Percentiles rank a stretch among this genome's conserved stretches.
Evolutionary conservation across 768 basidiomycete species (phyloP).

Genomic region (Phanerochaete carnosa): DNA sequence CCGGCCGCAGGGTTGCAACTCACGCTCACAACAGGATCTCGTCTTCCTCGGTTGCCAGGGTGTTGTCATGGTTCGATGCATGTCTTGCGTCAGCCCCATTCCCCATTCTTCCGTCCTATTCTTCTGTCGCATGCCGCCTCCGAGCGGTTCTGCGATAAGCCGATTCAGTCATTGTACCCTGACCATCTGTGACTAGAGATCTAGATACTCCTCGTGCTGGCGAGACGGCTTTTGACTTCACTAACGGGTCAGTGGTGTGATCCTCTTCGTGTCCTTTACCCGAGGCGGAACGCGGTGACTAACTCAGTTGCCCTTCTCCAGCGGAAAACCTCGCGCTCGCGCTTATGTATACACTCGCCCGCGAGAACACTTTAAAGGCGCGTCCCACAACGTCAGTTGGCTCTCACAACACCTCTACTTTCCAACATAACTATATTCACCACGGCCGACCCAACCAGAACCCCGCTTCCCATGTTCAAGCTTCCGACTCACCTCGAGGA

Average conservation of each 20-base stretch:
- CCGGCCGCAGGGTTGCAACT: constrained; percentile 1
- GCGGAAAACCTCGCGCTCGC: neutral
- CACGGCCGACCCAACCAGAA: neutral
- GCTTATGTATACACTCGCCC: constrained; percentile 9
- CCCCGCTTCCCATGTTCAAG: constrained; percentile 36
- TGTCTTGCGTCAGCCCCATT: constrained; percentile 1
- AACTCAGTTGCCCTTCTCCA: constrained; percentile 5
- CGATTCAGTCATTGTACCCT: constrained; percentile 9
- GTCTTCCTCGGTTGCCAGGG: constrained; percentile 4
- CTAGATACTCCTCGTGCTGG: constrained; percentile 6
- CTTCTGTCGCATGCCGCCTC: constrained; percentile 2
- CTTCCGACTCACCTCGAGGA: constrained; percentile 59
- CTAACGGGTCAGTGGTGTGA: neutral
- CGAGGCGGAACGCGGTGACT: constrained; percentile 5
- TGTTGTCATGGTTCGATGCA: constrained; percentile 12
- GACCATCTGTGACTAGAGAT: constrained; percentile 12
- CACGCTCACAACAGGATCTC: neutral
- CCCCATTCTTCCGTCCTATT: constrained; percentile 1
- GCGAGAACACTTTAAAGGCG: constrained; percentile 16
- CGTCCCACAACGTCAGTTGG: constrained; percentile 8
- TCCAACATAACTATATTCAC: neutral
- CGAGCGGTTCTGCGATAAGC: constrained; percentile 12
- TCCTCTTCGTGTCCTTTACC: constrained; percentile 4
- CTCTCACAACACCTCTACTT: constrained; percentile 9
- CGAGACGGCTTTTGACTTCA: neutral